Percentiles rank a stretch among this genome's conserved stretches.
Evolutionary conservation across 1,284 basidiomycete genomes (phyloP).

Genomic region (Marasmius fiardii): DNA sequence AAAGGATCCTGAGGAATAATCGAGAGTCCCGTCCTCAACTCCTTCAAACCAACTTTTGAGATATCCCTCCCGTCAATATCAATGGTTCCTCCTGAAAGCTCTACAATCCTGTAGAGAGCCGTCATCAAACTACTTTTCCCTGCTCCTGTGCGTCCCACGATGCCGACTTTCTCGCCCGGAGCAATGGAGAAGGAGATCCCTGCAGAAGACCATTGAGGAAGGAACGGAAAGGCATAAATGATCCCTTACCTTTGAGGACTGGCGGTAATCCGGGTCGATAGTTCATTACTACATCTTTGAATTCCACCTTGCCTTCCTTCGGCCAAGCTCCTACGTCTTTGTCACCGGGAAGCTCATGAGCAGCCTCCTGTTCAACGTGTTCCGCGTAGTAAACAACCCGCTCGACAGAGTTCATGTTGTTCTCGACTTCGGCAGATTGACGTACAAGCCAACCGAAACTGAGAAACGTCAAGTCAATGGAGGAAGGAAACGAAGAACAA

Average conservation of each 20-base stretch:
- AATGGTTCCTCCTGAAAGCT: conserved; percentile 64
- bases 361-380: conserved; percentile 74
- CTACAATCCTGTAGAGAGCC: conserved; percentile 59
- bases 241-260: conserved; percentile 52
- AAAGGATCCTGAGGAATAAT: conserved; percentile 91
- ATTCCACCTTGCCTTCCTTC: conserved; percentile 52
- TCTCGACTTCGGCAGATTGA: conserved; percentile 84
- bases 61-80: conserved; percentile 66
- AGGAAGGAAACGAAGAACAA: conserved; percentile 9
- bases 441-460: conserved; percentile 84
- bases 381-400: conserved; percentile 79
- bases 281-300: conserved; percentile 61
- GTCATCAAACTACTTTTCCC: conserved; percentile 51
- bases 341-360: conserved; percentile 58
- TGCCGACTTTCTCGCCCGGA: conserved; percentile 84
- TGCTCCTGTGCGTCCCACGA: conserved; percentile 79
- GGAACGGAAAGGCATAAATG: neutral
- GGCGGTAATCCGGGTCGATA: conserved; percentile 72
- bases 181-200: conserved; percentile 59
- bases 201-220: neutral
- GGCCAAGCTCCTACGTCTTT: conserved; percentile 72
- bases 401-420: conserved; percentile 91
- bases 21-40: conserved; percentile 66
- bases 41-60: conserved; percentile 61
- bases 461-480: conserved; percentile 8